phyloP scores from a whole-genome alignment of 2,329 filamentous ascomycete genomes.

The Xylariaceae sp. region DNA sequence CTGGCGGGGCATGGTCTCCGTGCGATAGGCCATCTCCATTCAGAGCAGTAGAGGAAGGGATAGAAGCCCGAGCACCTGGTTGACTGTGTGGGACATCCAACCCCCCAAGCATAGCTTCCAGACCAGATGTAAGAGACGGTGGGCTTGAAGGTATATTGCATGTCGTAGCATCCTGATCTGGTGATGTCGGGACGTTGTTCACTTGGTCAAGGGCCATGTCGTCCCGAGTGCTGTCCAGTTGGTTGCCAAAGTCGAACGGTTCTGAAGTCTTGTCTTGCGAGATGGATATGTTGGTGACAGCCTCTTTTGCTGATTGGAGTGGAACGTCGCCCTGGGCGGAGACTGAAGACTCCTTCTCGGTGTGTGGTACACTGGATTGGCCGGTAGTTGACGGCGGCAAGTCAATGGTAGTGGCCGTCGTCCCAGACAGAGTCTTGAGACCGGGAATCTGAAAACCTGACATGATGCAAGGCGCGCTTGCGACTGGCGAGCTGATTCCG shows the following conservation, averaged over 20 bases:
- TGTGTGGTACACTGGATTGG: no score
- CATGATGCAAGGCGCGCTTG: slow-evolving; percentile 1
- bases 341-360: no score
- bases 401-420: not conserved
- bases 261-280: not conserved
- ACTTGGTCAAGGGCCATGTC: slow-evolving; percentile 9
- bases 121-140: slow-evolving; percentile 30
- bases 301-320: slow-evolving; percentile 3
- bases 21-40: not conserved
- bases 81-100: slow-evolving; percentile 23
- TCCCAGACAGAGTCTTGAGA: slow-evolving; percentile 17
- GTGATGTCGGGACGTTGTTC: no score
- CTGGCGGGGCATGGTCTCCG: slow-evolving; percentile 5
- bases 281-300: not conserved
- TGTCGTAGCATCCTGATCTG: no score
- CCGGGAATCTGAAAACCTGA: slow-evolving; percentile 27
- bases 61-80: not conserved
- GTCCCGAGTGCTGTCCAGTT: not conserved
- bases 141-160: slow-evolving; percentile 26
- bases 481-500: no score
- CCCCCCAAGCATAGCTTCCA: slow-evolving; percentile 31
- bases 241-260: not conserved
- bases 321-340: no score
- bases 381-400: no score
- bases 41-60: not conserved